phyloP scores from a whole-genome alignment of 2,329 filamentous ascomycete genomes.

The Diplodia corticola region DNA sequence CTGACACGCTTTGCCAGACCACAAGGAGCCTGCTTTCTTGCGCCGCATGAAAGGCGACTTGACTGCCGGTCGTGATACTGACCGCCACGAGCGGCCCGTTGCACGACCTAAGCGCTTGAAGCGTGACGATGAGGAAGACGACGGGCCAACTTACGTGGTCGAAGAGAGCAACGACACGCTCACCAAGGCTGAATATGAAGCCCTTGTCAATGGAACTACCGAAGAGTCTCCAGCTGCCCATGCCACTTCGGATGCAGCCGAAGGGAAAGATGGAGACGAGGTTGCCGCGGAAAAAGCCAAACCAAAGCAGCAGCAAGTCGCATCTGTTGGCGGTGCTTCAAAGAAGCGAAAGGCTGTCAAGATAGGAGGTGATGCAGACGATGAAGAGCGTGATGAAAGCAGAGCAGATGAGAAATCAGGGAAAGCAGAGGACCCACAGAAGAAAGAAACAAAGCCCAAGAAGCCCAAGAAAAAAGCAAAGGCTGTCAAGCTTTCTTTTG shows the following conservation, averaged over 20 bases:
- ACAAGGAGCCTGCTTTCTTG: conserved; percentile 50
- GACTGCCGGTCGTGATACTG: conserved; percentile 49
- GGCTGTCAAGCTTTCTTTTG: conserved; percentile 40
- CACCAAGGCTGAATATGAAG: conserved; percentile 53
- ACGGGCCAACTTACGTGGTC: conserved; percentile 73
- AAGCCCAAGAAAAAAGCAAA: conserved; percentile 41
- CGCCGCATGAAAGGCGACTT: conserved; percentile 54
- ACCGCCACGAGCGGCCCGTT: conserved; percentile 47
- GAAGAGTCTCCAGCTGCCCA: conserved; percentile 24
- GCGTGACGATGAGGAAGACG: conserved; percentile 69
- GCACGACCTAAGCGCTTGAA: conserved; percentile 48
- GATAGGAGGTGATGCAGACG: conserved; percentile 34
- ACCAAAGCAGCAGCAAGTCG: conserved; percentile 30
- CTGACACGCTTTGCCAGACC: conserved; percentile 43
- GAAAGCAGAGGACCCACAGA: conserved; percentile 1
- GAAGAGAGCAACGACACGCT: conserved; percentile 67
- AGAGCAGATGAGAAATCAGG: conserved; percentile 26
- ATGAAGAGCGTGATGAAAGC: conserved; percentile 27
- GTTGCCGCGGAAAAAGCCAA: background rate
- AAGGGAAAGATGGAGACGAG: conserved; percentile 19
- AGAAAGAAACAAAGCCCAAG: conserved; percentile 32
- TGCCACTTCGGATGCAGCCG: background rate
- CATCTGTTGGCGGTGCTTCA: conserved; percentile 34
- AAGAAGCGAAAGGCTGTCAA: conserved; percentile 43
- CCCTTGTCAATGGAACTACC: conserved; percentile 35